These are phyloP conservation scores for Candida morakotiae DNA, from an alignment of 805 yeast species.

Conservation along the genomic window DNA sequence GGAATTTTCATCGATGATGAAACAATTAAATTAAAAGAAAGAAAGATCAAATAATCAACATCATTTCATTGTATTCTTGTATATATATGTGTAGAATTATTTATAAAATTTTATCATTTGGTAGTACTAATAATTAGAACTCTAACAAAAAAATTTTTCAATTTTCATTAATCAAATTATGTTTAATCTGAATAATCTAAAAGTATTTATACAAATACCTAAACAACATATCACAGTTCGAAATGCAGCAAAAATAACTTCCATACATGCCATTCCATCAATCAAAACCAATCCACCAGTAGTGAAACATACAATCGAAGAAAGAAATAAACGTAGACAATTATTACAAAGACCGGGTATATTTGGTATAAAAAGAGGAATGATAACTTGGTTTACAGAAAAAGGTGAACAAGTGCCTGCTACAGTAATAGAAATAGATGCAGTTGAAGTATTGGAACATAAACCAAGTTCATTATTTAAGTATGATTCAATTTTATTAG, in stretches of 20 bases:
- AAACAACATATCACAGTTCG: conserved; percentile 12
- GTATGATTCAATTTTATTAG: conserved; percentile 81
- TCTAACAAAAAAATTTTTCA: neutral
- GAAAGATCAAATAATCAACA: conserved; percentile 73
- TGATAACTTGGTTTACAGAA: conserved; percentile 78
- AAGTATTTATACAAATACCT: neutral
- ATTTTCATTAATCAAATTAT: neutral
- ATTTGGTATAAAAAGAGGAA: conserved; percentile 80
- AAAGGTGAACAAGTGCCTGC: conserved; percentile 74
- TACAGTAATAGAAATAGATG: conserved; percentile 82
- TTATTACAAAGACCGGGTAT: conserved; percentile 79
- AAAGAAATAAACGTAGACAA: conserved; percentile 67
- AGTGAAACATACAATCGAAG: conserved; percentile 63
- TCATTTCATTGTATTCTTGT: neutral
- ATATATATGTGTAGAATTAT: too few relatives aligned
- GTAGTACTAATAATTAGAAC: neutral
- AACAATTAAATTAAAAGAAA: conserved; percentile 84
- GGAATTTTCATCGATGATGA: conserved; percentile 92
- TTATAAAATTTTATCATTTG: too few relatives aligned
- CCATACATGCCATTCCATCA: conserved; percentile 50
- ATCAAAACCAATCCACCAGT: conserved; percentile 45
- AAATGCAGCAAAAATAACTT: conserved; percentile 42
- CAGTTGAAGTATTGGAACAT: conserved; percentile 78
- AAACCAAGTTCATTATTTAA: conserved; percentile 74
- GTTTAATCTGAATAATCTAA: neutral